These are phyloP conservation scores for Euphorbia tirucalli DNA, from an alignment of 345 rosid genomes.

Conservation along the genomic window DNA sequence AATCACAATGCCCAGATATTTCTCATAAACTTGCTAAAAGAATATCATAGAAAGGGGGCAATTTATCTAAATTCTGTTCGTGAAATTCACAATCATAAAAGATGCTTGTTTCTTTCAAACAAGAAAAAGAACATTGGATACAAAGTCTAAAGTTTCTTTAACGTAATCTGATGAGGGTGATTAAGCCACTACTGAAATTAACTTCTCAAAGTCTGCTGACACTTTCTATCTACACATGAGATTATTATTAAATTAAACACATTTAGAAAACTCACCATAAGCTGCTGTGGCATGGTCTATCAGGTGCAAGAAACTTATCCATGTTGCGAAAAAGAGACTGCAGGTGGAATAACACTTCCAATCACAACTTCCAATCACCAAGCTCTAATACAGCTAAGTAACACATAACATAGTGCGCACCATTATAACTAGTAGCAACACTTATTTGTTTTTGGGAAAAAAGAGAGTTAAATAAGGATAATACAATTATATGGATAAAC, in stretches of 20 bases:
- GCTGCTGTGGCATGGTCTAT: constrained; percentile 86
- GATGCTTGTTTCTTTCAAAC: neutral
- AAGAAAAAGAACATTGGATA: neutral
- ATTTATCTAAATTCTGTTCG: neutral
- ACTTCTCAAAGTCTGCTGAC: neutral
- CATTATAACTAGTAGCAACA: neutral
- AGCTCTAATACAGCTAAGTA: neutral
- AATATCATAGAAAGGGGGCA: neutral
- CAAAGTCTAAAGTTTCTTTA: neutral
- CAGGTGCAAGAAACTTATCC: constrained; percentile 82
- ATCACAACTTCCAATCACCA: constrained; percentile 18
- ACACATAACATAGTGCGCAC: neutral
- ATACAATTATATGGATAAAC: neutral
- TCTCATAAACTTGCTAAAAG: neutral
- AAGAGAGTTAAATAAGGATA: neutral
- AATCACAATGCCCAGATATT: neutral
- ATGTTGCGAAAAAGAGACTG: constrained; percentile 78
- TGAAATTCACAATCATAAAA: neutral
- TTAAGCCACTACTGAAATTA: neutral
- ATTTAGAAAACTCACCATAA: constrained; percentile 58
- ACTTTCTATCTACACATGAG: neutral
- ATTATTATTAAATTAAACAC: neutral
- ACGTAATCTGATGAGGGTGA: neutral
- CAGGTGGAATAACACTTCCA: constrained; percentile 24
- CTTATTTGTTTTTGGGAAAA: neutral